Conservation (phyloP, 1,284 basidiomycete species). For the Ceratorhiza oryzae-sativae region DNA sequence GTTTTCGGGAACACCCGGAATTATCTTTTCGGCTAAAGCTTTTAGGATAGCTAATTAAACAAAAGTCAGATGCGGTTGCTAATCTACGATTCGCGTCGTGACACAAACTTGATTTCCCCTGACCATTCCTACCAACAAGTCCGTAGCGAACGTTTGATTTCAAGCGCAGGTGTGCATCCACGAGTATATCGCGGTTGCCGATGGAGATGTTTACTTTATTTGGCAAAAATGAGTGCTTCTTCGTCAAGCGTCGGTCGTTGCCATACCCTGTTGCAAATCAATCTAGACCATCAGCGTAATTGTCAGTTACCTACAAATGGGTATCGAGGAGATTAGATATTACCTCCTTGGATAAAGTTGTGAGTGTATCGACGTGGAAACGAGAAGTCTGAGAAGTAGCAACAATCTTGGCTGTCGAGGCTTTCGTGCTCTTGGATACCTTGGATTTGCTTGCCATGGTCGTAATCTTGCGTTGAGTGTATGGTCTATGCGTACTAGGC, state of each 20-base stretch:
- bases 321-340: background rate
- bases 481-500: too few relatives aligned
- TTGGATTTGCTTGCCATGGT: slow-evolving; percentile 33
- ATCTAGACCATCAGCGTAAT: slow-evolving; percentile 30
- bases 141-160: slow-evolving; percentile 43
- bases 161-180: slow-evolving; percentile 43
- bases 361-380: slow-evolving; percentile 43
- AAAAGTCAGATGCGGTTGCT: too few relatives aligned
- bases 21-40: slow-evolving; percentile 56
- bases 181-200: slow-evolving; percentile 42
- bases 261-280: slow-evolving; percentile 41
- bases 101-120: slow-evolving; percentile 61
- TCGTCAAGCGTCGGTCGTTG: background rate
- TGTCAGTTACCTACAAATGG: background rate
- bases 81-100: background rate
- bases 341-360: slow-evolving; percentile 43
- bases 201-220: slow-evolving; percentile 42
- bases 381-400: slow-evolving; percentile 43
- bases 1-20: slow-evolving; percentile 60
- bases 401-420: slow-evolving; percentile 27
- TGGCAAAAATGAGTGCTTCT: slow-evolving; percentile 2
- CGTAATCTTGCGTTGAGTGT: background rate
- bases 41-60: slow-evolving; percentile 52
- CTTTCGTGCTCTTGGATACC: slow-evolving; percentile 14
- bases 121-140: slow-evolving; percentile 56